Evolutionary conservation across 345 rosid species (phyloP).

Genomic region (Draba incana): DNA sequence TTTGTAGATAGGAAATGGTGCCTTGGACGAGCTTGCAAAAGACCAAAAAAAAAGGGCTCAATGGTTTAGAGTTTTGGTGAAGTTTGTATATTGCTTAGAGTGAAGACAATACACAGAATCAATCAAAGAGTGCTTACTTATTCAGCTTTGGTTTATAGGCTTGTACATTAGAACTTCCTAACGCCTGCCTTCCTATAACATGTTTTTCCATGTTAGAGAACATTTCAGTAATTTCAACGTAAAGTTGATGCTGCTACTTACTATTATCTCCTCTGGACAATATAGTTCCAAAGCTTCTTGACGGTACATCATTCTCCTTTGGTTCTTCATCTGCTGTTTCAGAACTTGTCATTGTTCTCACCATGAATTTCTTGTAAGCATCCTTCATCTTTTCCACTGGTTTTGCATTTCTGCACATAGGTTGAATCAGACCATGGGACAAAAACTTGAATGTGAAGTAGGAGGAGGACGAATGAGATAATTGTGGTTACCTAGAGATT

Average conservation of each 20-base stretch:
- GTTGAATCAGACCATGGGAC: background rate
- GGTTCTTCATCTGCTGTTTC: conserved; percentile 53
- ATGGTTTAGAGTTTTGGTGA: conserved; percentile 6
- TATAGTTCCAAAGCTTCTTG: conserved; percentile 82
- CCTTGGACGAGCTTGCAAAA: conserved; percentile 53
- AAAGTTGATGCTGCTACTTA: conserved; percentile 41
- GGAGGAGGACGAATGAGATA: background rate
- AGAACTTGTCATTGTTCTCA: conserved; percentile 66
- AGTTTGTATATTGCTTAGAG: background rate
- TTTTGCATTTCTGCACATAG: conserved; percentile 61
- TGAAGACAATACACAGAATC: background rate
- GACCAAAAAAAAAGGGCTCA: background rate
- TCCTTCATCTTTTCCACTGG: conserved; percentile 78
- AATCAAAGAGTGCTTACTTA: conserved; percentile 47
- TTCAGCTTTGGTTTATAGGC: conserved; percentile 55
- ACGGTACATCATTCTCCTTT: conserved; percentile 54
- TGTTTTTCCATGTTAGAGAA: conserved; percentile 11
- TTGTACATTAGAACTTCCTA: conserved; percentile 46
- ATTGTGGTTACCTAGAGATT: conserved; percentile 56
- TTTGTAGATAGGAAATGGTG: conserved; percentile 62
- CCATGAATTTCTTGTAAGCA: conserved; percentile 71
- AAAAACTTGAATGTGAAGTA: background rate
- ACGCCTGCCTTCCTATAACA: conserved; percentile 54
- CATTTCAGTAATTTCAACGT: background rate
- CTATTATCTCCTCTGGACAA: conserved; percentile 62